Conservation (phyloP, 805 yeast genomes). For the Ascoidea rubescens region DNA sequence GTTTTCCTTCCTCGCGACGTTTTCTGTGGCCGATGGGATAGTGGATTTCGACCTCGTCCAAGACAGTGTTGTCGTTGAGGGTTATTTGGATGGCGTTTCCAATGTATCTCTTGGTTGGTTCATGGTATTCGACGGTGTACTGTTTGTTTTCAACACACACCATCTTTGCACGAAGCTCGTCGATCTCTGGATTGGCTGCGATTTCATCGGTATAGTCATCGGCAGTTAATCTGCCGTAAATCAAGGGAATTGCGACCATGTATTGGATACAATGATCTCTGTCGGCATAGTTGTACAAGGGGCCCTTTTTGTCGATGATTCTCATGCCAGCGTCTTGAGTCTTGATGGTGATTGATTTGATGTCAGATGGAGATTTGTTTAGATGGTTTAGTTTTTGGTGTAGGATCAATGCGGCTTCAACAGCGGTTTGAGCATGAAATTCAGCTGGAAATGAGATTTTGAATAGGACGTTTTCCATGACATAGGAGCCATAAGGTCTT, state of each 20-base stretch:
- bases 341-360: conserved; percentile 32
- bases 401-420: conserved; percentile 39
- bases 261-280: conserved; percentile 54
- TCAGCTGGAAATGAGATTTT: conserved; percentile 55
- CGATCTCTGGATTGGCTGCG: conserved; percentile 39
- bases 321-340: conserved; percentile 51
- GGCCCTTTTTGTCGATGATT: conserved; percentile 46
- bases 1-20: conserved; percentile 47
- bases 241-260: conserved; percentile 44
- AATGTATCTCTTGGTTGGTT: conserved; percentile 41
- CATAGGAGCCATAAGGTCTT: conserved; percentile 39
- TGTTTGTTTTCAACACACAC: conserved; percentile 33
- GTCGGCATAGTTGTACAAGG: conserved; percentile 48
- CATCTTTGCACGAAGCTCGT: conserved; percentile 39
- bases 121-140: conserved; percentile 39
- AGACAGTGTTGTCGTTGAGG: conserved; percentile 36
- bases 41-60: conserved; percentile 39
- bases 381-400: conserved; percentile 21
- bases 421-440: conserved; percentile 55
- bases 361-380: conserved; percentile 34
- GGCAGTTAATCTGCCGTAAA: conserved; percentile 42
- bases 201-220: conserved; percentile 38
- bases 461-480: conserved; percentile 48
- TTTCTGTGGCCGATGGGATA: conserved; percentile 45
- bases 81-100: conserved; percentile 40